phyloP scores from a whole-genome alignment of 1,284 basidiomycete species.

The Sphaerobolus stellatus region DNA sequence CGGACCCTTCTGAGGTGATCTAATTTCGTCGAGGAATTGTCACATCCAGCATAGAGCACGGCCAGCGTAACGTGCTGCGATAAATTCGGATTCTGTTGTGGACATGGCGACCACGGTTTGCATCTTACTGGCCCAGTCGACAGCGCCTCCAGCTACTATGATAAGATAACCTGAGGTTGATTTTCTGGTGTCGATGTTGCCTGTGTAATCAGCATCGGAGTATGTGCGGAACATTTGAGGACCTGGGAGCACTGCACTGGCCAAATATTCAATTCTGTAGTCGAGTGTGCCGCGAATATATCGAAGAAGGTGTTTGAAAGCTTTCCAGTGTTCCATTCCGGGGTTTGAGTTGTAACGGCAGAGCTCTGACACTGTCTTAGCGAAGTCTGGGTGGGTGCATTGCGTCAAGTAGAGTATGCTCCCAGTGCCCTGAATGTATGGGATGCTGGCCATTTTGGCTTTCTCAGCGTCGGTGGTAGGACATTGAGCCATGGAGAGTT shows the following conservation, averaged over 20 bases:
- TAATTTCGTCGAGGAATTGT: conserved; percentile 31
- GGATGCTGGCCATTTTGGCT: conserved; percentile 27
- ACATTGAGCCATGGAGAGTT: conserved; percentile 16
- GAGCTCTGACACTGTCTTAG: conserved; percentile 32
- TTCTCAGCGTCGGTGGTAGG: conserved; percentile 21
- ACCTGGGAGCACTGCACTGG: conserved; percentile 11
- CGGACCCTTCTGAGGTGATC: conserved; percentile 16
- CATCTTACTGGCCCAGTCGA: conserved; percentile 39
- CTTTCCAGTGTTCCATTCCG: conserved; percentile 31
- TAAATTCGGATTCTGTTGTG: conserved; percentile 44
- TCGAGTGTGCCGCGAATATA: conserved; percentile 32
- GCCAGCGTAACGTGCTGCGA: conserved; percentile 33
- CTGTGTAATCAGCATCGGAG: conserved; percentile 29
- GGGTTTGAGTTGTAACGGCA: conserved; percentile 32
- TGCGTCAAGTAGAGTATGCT: conserved; percentile 34
- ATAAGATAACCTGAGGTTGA: conserved; percentile 29
- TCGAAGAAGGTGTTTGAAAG: conserved; percentile 32
- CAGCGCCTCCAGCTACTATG: conserved; percentile 27
- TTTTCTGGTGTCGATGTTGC: conserved; percentile 21
- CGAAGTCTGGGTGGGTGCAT: conserved; percentile 37
- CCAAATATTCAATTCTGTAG: conserved; percentile 20
- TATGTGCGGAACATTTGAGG: conserved; percentile 12
- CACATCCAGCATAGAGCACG: conserved; percentile 40
- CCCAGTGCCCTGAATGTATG: conserved; percentile 34
- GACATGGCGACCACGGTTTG: conserved; percentile 40